These are phyloP conservation scores for Colletotrichum liaoningense DNA, from an alignment of 2,329 filamentous ascomycete genomes.

Conservation along the genomic window DNA sequence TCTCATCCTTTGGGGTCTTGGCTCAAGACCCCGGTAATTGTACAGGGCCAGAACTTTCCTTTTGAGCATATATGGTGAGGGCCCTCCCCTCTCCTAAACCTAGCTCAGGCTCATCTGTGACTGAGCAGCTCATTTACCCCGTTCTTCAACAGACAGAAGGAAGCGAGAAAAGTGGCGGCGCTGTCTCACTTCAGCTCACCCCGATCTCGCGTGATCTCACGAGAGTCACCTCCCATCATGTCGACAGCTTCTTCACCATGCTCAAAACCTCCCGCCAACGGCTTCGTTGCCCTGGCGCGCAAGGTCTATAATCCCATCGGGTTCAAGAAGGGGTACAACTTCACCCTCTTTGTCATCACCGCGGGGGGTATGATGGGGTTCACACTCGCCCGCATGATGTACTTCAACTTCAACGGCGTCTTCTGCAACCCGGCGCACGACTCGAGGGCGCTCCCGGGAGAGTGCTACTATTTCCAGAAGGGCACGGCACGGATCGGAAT, in stretches of 20 bases:
- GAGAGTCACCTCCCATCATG: neutral
- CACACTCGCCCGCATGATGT: constrained; percentile 58
- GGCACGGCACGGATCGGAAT: constrained; percentile 51
- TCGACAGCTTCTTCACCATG: neutral
- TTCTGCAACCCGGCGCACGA: constrained; percentile 45
- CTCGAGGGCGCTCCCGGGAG: constrained; percentile 44
- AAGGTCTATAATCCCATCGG: constrained; percentile 59
- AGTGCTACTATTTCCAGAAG: constrained; percentile 50
- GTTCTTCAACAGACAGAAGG: constrained; percentile 25
- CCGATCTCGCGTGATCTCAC: neutral
- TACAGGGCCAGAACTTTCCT: neutral
- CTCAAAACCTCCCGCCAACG: constrained; percentile 32
- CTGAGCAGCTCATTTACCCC: neutral
- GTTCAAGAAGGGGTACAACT: constrained; percentile 69
- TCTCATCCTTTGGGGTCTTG: neutral
- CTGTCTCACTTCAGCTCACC: constrained; percentile 15
- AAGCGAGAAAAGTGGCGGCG: neutral
- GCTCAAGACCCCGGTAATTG: neutral
- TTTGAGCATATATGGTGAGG: neutral
- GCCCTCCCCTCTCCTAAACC: neutral
- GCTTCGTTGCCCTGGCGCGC: constrained; percentile 37
- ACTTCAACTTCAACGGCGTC: constrained; percentile 55
- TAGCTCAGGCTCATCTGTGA: neutral
- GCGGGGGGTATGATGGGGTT: constrained; percentile 59
- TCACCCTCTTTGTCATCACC: constrained; percentile 63